Conservation (phyloP, 148 eudicot species). For the Rheum nobile region DNA sequence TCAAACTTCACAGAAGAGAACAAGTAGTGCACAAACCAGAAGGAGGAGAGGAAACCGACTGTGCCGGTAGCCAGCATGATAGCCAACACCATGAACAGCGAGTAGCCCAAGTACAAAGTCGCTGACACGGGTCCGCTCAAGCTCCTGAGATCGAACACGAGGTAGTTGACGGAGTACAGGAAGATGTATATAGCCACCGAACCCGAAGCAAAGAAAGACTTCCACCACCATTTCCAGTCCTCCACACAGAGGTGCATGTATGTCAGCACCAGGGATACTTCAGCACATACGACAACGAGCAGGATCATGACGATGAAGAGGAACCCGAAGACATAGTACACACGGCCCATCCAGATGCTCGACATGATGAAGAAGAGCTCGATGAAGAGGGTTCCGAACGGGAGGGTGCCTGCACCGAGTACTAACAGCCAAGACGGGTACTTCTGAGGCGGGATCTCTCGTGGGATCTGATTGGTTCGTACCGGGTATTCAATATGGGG, state of each 20-base stretch:
- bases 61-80: slow-evolving; percentile 20
- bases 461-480: slow-evolving; percentile 13
- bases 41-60: slow-evolving; percentile 16
- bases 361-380: slow-evolving; percentile 23
- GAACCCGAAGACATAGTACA: slow-evolving; percentile 13
- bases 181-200: slow-evolving; percentile 20
- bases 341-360: slow-evolving; percentile 18
- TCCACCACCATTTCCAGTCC: slow-evolving; percentile 24
- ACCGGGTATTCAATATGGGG: slow-evolving; percentile 19
- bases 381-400: slow-evolving; percentile 18
- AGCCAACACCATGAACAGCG: slow-evolving; percentile 19
- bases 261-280: slow-evolving; percentile 15
- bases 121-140: slow-evolving; percentile 18
- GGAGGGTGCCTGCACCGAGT: slow-evolving; percentile 17
- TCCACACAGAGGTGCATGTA: slow-evolving; percentile 19
- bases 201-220: slow-evolving; percentile 20
- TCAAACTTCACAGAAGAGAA: slow-evolving; percentile 17
- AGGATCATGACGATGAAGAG: slow-evolving; percentile 17
- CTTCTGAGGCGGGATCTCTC: slow-evolving; percentile 12
- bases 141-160: slow-evolving; percentile 19
- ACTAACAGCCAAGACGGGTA: slow-evolving; percentile 11
- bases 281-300: slow-evolving; percentile 12
- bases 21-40: slow-evolving; percentile 19
- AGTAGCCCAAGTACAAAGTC: slow-evolving; percentile 16
- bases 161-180: slow-evolving; percentile 18